Evolutionary conservation across 192 early-diverging fungal genomes (phyloP).

Genomic region (Coemansia sp.): DNA sequence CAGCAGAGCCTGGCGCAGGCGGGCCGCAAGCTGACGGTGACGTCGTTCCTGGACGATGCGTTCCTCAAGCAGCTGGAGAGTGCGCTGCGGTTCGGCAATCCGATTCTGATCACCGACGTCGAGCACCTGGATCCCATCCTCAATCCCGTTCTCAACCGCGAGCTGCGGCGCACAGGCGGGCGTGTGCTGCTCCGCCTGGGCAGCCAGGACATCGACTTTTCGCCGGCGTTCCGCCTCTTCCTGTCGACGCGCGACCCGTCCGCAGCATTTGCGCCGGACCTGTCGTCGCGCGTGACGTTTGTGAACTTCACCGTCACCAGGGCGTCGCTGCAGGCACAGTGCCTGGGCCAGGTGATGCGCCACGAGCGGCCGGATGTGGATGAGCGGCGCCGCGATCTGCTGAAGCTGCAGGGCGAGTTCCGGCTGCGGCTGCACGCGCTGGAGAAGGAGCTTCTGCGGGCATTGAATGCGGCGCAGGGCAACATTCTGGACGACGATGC

Average conservation of each 20-base stretch:
- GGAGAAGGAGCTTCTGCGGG: slow-evolving; percentile 90
- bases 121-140: slow-evolving; percentile 97
- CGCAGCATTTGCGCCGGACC: slow-evolving; percentile 92
- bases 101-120: slow-evolving; percentile 95
- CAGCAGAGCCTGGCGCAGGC: slow-evolving; percentile 56
- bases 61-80: slow-evolving; percentile 98
- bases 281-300: slow-evolving; percentile 96
- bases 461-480: slow-evolving; percentile 91
- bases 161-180: slow-evolving; percentile 93
- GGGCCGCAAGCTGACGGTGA: slow-evolving; percentile 81
- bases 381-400: slow-evolving; percentile 83
- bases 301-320: slow-evolving; percentile 99
- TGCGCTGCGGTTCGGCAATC: slow-evolving; percentile 97
- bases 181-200: slow-evolving; percentile 95
- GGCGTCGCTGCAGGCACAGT: slow-evolving; percentile 94
- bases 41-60: slow-evolving; percentile 96
- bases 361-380: slow-evolving; percentile 96
- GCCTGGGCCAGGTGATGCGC: slow-evolving; percentile 93
- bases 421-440: slow-evolving; percentile 87
- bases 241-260: slow-evolving; percentile 93
- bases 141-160: slow-evolving; percentile 97
- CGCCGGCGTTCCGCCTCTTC: slow-evolving; percentile 93
- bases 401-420: slow-evolving; percentile 97
- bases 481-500: slow-evolving; percentile 98
- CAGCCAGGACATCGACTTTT: slow-evolving; percentile 98